A percentile compares a stretch with the other conserved stretches of the same genome.
Conservation (phyloP, 257 asterid species). For the Orobanche coerulescens region DNA sequence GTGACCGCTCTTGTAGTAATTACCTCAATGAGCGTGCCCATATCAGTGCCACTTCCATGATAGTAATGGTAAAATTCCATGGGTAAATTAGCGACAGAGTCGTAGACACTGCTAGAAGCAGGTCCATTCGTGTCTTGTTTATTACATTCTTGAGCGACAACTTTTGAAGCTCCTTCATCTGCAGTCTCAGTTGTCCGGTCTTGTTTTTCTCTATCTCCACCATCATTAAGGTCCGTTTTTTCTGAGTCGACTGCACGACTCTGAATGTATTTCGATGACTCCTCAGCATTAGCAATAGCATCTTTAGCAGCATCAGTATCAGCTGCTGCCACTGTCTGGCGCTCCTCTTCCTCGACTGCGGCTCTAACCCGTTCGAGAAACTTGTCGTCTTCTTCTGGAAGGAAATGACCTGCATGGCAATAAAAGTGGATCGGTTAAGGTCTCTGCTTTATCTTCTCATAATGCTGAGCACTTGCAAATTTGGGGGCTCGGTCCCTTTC, state of each 20-base stretch:
- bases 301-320: slow-evolving; percentile 77
- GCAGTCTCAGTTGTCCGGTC: slow-evolving; percentile 29
- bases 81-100: slow-evolving; percentile 59
- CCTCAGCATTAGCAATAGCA: slow-evolving; percentile 79
- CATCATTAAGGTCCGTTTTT: slow-evolving; percentile 22
- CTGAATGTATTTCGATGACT: slow-evolving; percentile 40
- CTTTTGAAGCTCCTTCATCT: slow-evolving; percentile 20
- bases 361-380: slow-evolving; percentile 91
- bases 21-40: slow-evolving; percentile 97
- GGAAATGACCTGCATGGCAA: slow-evolving; percentile 61
- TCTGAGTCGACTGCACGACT: slow-evolving; percentile 28
- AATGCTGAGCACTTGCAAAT: not conserved
- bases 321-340: slow-evolving; percentile 67
- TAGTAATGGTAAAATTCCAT: slow-evolving; percentile 94
- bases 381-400: slow-evolving; percentile 96
- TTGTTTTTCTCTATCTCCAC: slow-evolving; percentile 21
- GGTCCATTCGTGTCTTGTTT: slow-evolving; percentile 27
- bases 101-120: slow-evolving; percentile 37
- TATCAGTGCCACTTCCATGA: slow-evolving; percentile 85
- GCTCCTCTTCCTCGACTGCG: slow-evolving; percentile 97
- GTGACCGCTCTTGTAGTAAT: slow-evolving; percentile 6
- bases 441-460: not conserved
- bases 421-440: slow-evolving; percentile 10
- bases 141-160: slow-evolving; percentile 31
- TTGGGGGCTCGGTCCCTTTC: slow-evolving; percentile 10